A percentile compares a stretch with the other conserved stretches of the same genome.
These are phyloP conservation scores for Scedosporium aurantiacum DNA, from an alignment of 2,329 filamentous ascomycete genomes.

Conservation along the genomic window DNA sequence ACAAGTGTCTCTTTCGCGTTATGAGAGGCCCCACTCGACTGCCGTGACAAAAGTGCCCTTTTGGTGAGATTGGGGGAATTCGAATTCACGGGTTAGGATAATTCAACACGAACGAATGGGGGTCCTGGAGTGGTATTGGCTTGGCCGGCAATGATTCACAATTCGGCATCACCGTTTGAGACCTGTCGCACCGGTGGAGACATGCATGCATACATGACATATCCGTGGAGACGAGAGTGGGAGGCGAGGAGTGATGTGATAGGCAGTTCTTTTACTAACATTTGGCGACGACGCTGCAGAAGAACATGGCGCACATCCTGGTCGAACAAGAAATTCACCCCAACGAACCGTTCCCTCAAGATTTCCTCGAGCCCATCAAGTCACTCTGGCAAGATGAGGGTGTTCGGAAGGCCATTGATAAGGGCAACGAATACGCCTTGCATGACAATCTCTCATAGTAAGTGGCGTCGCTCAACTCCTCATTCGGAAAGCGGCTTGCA, in stretches of 20 bases:
- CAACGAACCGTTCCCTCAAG: slow-evolving; percentile 67
- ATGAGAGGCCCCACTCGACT: no score
- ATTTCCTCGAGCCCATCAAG: slow-evolving; percentile 73
- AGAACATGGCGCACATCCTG: slow-evolving; percentile 65
- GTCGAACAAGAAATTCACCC: slow-evolving; percentile 72
- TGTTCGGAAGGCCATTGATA: slow-evolving; percentile 76
- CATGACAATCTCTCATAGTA: slow-evolving; percentile 95
- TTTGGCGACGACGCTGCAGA: slow-evolving; percentile 34
- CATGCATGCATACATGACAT: not conserved
- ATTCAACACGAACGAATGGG: not conserved
- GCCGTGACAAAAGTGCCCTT: not conserved
- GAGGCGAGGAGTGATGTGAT: not conserved
- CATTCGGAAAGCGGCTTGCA: not conserved
- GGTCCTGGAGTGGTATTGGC: no score
- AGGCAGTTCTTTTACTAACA: not conserved
- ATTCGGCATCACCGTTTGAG: not conserved
- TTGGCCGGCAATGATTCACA: not conserved
- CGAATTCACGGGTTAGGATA: not conserved
- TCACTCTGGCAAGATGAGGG: slow-evolving; percentile 73
- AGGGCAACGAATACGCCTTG: slow-evolving; percentile 92
- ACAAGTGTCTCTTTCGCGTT: not conserved
- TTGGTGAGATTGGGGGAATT: not conserved
- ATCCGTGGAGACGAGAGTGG: not conserved
- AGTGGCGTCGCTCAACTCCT: slow-evolving; percentile 22
- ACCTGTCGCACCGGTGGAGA: not conserved